Conservation (phyloP, 2,329 filamentous ascomycete genomes). For the Diatrype stigma region DNA sequence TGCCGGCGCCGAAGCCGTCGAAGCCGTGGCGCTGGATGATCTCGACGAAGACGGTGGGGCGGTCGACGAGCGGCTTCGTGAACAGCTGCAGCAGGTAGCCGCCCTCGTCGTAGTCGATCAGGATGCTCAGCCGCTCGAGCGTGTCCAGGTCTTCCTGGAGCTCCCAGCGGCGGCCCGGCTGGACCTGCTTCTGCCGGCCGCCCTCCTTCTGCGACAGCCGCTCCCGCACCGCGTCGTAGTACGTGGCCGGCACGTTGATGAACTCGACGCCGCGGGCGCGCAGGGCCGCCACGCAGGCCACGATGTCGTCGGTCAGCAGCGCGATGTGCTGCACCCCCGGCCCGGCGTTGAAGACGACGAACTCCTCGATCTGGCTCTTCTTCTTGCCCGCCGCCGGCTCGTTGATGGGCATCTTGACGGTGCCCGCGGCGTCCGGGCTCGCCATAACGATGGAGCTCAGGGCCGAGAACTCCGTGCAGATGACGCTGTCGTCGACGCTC, state of each 20-base stretch:
- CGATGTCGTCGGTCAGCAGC: slow-evolving; percentile 75
- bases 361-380: slow-evolving; percentile 92
- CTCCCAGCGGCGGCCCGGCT: slow-evolving; percentile 44
- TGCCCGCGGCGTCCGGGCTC: slow-evolving; percentile 65
- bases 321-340: slow-evolving; percentile 93
- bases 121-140: slow-evolving; percentile 73
- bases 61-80: slow-evolving; percentile 86
- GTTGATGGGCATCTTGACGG: slow-evolving; percentile 98
- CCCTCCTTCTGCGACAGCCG: slow-evolving; percentile 55
- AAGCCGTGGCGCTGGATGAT: slow-evolving; percentile 93
- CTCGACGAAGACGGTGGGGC: slow-evolving; percentile 93
- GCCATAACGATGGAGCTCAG: slow-evolving; percentile 89
- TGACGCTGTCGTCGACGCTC: slow-evolving; percentile 90
- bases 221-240: slow-evolving; percentile 74
- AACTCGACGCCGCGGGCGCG: slow-evolving; percentile 88
- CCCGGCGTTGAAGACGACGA: slow-evolving; percentile 83
- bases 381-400: slow-evolving; percentile 88
- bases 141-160: slow-evolving; percentile 77
- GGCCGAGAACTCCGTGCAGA: slow-evolving; percentile 88
- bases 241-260: slow-evolving; percentile 81
- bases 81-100: slow-evolving; percentile 78
- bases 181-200: slow-evolving; percentile 23
- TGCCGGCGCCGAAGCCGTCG: slow-evolving; percentile 87
- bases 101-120: slow-evolving; percentile 92
- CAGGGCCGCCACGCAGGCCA: slow-evolving; percentile 70